Conservation (phyloP, 805 yeast species). For the Tetrapisispora pingtungensis region DNA sequence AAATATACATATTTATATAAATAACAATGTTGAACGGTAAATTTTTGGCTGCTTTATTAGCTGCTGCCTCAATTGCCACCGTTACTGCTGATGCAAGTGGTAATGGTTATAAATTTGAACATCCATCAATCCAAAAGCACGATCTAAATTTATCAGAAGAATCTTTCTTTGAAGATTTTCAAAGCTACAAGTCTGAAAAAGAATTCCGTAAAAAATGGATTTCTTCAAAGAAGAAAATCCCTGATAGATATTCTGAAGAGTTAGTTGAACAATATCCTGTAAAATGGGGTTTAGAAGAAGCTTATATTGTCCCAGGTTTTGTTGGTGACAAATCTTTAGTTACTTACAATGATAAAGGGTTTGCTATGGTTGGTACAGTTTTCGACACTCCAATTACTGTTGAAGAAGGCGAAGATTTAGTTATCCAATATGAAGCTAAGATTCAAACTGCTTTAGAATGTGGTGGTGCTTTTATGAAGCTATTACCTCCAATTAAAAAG, state of each 20-base stretch:
- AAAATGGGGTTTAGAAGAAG: slow-evolving; percentile 42
- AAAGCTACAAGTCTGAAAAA: slow-evolving; percentile 28
- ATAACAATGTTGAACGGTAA: background rate
- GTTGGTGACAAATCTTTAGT: slow-evolving; percentile 65
- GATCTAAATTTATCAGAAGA: slow-evolving; percentile 12
- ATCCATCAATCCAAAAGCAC: background rate
- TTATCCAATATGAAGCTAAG: slow-evolving; percentile 83
- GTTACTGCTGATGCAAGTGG: background rate
- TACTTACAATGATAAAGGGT: slow-evolving; percentile 63
- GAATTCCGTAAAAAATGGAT: slow-evolving; percentile 41
- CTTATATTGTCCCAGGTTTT: slow-evolving; percentile 5
- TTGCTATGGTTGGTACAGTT: slow-evolving; percentile 66
- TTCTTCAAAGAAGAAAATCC: slow-evolving; percentile 15
- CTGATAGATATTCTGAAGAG: slow-evolving; percentile 14
- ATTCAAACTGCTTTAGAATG: slow-evolving; percentile 68
- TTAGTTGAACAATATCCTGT: slow-evolving; percentile 29
- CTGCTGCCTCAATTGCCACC: background rate
- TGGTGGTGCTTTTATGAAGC: slow-evolving; percentile 85
- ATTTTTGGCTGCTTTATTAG: background rate
- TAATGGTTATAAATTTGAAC: slow-evolving; percentile 1
- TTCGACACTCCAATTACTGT: slow-evolving; percentile 45
- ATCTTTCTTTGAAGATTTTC: slow-evolving; percentile 61
- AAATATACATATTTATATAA: too few species aligned
- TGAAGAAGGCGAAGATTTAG: slow-evolving; percentile 55
- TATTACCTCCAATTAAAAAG: slow-evolving; percentile 36